Evolutionary conservation across 163 green algal genomes (phyloP), one percentile per base, ranked within the genome.

Genomic region (Scenedesmus sp.): DNA sequence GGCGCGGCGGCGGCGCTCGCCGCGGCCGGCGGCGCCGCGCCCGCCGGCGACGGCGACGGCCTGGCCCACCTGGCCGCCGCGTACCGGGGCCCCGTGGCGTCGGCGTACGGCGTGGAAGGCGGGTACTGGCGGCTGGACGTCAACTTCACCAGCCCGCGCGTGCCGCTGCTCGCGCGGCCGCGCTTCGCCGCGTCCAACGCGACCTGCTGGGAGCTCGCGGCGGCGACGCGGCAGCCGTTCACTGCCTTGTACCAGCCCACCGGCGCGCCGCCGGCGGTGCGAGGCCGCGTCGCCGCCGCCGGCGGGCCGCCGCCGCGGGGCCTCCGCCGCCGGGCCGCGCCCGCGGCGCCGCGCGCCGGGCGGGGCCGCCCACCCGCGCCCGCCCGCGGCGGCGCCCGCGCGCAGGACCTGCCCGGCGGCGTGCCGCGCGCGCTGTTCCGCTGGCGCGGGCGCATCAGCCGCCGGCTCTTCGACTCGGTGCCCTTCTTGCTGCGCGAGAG

Each of bases 401-500:
- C 51, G 50, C 62, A 81, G 73, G 31, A 28, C 0, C 60, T 73
- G 20, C 72, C 69, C 9, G 77, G 77, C 28, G 62, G 51, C n/a
- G n/a, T 76, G 9, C 70, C 78, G 11, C 56, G 78, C 9, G 57
- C 70, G 7, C 11, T 65, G 1, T 84, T 56, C 48, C 31, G 66
- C 20, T 84, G 78, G 78, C 17, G 24, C 10, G 77, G 77, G 58
- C 29, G 34, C 36, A 77, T 80, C 42, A 63, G 15, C 13, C 44
- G 78, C 24, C 31, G 18, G 5, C 51, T 67, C 28, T 80, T 80
- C 58, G 70, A 84, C 39, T 67, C 62, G 14, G 70, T 84, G 39
- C 78, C 78, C 3, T 84, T 76, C 54, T 47, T 44, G 36, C 60
- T 80, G 62, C 70, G 78, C 24, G 64, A 75, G 2, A 7, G 17